These are phyloP conservation scores for Lepidium sativum DNA, from an alignment of 345 rosid species.

Conservation along the genomic window DNA sequence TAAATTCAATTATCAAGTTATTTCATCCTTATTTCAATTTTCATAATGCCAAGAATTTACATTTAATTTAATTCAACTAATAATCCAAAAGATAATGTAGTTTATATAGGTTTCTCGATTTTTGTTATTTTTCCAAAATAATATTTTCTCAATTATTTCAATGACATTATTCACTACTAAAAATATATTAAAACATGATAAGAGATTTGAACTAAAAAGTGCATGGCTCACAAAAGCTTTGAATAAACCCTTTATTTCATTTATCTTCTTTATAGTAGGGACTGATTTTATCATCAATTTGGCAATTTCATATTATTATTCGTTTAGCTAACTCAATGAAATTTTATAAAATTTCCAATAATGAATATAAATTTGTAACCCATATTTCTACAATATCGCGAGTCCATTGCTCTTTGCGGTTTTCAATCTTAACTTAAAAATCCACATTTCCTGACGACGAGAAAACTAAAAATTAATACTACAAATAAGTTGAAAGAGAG, in stretches of 20 bases:
- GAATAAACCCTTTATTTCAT: not conserved
- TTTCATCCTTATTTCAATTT: not conserved
- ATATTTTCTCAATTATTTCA: conserved; percentile 22
- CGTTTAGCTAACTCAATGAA: not conserved
- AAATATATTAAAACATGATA: conserved; percentile 10
- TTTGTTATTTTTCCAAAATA: conserved; percentile 21
- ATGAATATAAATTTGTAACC: not conserved
- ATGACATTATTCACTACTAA: conserved; percentile 7
- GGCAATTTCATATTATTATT: not conserved
- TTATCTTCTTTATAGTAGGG: conserved; percentile 17
- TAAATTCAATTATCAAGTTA: not conserved
- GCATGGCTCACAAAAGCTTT: not conserved
- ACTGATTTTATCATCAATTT: conserved; percentile 7
- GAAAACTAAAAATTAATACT: not conserved
- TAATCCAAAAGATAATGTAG: conserved; percentile 10
- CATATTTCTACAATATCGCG: not conserved
- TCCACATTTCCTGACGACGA: not conserved
- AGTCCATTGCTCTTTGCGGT: not conserved
- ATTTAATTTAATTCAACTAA: not conserved
- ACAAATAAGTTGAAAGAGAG: conserved; percentile 6
- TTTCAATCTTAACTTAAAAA: not conserved
- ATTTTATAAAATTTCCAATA: not conserved
- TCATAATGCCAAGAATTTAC: not conserved
- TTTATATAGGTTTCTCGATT: conserved; percentile 6
- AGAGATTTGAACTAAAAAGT: conserved; percentile 13